A percentile compares a stretch with the other conserved stretches of the same genome.
phyloP scores from a whole-genome alignment of 495 filamentous ascomycete species.

The Penicillium daleae region DNA sequence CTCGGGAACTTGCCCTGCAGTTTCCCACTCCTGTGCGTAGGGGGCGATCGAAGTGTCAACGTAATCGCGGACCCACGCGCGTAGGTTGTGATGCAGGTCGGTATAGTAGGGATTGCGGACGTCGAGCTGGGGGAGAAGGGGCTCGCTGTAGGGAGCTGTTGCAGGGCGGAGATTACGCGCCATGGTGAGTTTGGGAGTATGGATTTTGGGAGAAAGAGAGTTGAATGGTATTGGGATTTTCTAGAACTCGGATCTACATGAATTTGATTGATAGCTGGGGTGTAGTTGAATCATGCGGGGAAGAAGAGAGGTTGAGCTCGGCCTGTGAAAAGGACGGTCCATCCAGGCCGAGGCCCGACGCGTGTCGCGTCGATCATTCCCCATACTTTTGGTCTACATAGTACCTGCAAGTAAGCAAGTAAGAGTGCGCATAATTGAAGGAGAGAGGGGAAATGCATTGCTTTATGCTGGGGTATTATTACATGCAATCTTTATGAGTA shows the following conservation, averaged over 20 bases:
- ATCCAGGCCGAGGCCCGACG: constrained; percentile 25
- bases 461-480: constrained; percentile 18
- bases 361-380: constrained; percentile 13
- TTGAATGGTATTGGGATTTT: neutral
- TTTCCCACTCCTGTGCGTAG: constrained; percentile 54
- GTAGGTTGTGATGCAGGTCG: constrained; percentile 49
- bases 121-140: constrained; percentile 44
- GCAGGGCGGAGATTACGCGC: constrained; percentile 28
- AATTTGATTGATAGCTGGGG: neutral
- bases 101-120: constrained; percentile 52
- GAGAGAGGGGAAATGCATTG: constrained; percentile 15
- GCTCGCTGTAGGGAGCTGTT: constrained; percentile 47
- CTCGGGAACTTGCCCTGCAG: constrained; percentile 47
- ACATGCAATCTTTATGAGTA: constrained; percentile 1
- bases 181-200: constrained; percentile 18
- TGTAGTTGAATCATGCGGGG: constrained; percentile 19
- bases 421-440: neutral
- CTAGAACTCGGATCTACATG: neutral
- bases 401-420: too few species aligned
- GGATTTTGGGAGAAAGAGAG: neutral
- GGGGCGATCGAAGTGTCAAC: constrained; percentile 49
- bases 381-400: neutral
- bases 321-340: constrained; percentile 12
- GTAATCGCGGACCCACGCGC: constrained; percentile 49
- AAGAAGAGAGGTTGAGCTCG: neutral